Percentiles rank a stretch among this genome's conserved stretches.
These are phyloP conservation scores for Diospyros lotus DNA, from an alignment of 148 eudicot species.

Conservation along the genomic window DNA sequence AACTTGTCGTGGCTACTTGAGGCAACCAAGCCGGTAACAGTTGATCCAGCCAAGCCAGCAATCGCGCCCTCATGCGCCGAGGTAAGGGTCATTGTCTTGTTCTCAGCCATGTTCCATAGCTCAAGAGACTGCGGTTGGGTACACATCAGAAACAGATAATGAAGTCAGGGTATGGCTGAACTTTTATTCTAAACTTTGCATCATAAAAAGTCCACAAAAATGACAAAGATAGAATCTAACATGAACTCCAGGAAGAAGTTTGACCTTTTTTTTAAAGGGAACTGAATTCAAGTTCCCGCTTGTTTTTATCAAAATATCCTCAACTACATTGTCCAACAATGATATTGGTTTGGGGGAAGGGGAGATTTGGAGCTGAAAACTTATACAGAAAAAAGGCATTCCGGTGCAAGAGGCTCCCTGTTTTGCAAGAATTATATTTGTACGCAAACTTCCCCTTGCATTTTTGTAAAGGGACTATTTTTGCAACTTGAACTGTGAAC, in stretches of 20 bases:
- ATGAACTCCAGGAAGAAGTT: too few species aligned
- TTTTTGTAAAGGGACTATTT: too few species aligned
- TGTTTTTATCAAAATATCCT: neutral
- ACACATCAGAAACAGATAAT: slow-evolving; percentile 5
- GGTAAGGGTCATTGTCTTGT: slow-evolving; percentile 63
- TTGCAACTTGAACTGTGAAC: too few species aligned
- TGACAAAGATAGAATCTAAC: neutral
- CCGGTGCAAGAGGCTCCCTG: too few species aligned
- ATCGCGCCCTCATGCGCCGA: slow-evolving; percentile 75
- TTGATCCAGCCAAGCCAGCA: slow-evolving; percentile 60
- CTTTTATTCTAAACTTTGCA: neutral
- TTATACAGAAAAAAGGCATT: too few species aligned
- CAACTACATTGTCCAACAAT: too few species aligned
- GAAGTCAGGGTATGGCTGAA: neutral
- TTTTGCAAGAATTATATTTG: too few species aligned
- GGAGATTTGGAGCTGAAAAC: too few species aligned
- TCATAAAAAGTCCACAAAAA: neutral
- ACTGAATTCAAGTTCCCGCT: neutral
- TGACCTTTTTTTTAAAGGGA: too few species aligned
- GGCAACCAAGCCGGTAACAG: slow-evolving; percentile 63
- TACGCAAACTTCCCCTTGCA: too few species aligned
- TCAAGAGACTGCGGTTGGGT: slow-evolving; percentile 53
- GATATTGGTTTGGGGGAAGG: too few species aligned
- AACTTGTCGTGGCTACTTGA: slow-evolving; percentile 86
- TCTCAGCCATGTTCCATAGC: slow-evolving; percentile 91